Evolutionary conservation across 2,329 filamentous ascomycete genomes (phyloP), one percentile per base, ranked within the genome.

Genomic region (Penicillium thymicola): DNA sequence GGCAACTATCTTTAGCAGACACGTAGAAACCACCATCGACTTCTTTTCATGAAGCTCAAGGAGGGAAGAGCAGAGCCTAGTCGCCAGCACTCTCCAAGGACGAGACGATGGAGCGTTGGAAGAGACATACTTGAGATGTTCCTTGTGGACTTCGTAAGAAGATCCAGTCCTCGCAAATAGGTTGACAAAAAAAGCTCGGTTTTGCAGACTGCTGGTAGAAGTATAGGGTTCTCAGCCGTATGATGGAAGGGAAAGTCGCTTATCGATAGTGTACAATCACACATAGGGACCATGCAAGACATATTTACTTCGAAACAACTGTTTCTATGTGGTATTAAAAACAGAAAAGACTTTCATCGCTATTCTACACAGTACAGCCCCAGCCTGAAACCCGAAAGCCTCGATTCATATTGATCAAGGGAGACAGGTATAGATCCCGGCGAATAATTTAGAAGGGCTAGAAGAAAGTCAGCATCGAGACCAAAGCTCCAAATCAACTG

Each of bases 281-380:
- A 27, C 23, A 43, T 14, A 16, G 18, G 37, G 13, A 36, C 10
- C 25, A 32, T 25, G 18, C 28, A 27, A 32, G 4, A 16, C 21
- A 21, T 0, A 18, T 30, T 54, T 53, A 51, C 55, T 51, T 62
- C 34, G 45, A 51, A 62, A 61, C 41, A 40, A 48, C 41, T 62
- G 62, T 61, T 61, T 74, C 68, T 74, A 74, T 72, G 67, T 70
- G 70, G 68, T 68, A 70, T 69, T 65, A 62, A 64, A 67, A 68
- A 68, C 59, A 64, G 53, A 61, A 59, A 61, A 57, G 59, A 57
- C 55, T 57, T 53, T 66, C 65, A 67, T 67, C 67, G 62, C 62
- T 74, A 74, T 70, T 74, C 72, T 74, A 75, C 70, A 72, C 61
- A 63, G 54, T 62, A 62, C 62, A 70, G 47, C 57, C 60, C 60